phyloP scores from a whole-genome alignment of 495 filamentous ascomycete species.

The Cercophora newfieldiana region DNA sequence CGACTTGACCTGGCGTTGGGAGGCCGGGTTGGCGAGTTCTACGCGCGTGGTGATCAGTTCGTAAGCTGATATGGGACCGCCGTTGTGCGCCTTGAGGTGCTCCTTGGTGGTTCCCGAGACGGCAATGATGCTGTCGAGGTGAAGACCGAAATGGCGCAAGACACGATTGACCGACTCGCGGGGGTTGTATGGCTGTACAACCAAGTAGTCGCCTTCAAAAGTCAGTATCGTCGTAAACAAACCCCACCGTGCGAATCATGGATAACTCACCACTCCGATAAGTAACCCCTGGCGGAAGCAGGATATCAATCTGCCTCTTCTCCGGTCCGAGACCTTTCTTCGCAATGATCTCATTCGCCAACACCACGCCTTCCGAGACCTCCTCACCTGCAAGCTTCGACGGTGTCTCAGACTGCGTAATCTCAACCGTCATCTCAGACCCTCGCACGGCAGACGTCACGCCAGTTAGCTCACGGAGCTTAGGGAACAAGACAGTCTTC shows the following conservation, averaged over 20 bases:
- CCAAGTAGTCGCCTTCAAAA: slow-evolving; percentile 61
- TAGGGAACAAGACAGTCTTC: slow-evolving; percentile 29
- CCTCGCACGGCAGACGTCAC: slow-evolving; percentile 14
- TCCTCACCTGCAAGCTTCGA: slow-evolving; percentile 27
- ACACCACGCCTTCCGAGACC: slow-evolving; percentile 34
- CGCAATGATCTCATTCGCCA: slow-evolving; percentile 54
- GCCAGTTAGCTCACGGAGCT: slow-evolving; percentile 15
- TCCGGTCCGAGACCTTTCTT: slow-evolving; percentile 52
- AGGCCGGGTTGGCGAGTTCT: slow-evolving; percentile 65
- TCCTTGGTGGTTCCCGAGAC: slow-evolving; percentile 29
- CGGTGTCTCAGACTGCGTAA: slow-evolving; percentile 14
- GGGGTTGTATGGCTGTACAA: slow-evolving; percentile 63
- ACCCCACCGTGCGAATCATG: background rate
- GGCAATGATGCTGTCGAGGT: slow-evolving; percentile 49
- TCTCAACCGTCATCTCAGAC: slow-evolving; percentile 16
- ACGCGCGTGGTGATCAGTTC: slow-evolving; percentile 63
- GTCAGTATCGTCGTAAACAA: too few relatives aligned
- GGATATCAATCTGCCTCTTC: slow-evolving; percentile 61
- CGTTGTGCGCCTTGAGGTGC: slow-evolving; percentile 48
- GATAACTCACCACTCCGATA: slow-evolving; percentile 52
- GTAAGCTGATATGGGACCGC: slow-evolving; percentile 53
- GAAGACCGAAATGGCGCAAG: slow-evolving; percentile 40
- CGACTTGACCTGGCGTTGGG: slow-evolving; percentile 34
- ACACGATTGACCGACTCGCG: slow-evolving; percentile 49
- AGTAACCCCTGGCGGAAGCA: slow-evolving; percentile 58